Evolutionary conservation across 768 basidiomycete species (phyloP).

Genomic region (Psilocybe sp.): DNA sequence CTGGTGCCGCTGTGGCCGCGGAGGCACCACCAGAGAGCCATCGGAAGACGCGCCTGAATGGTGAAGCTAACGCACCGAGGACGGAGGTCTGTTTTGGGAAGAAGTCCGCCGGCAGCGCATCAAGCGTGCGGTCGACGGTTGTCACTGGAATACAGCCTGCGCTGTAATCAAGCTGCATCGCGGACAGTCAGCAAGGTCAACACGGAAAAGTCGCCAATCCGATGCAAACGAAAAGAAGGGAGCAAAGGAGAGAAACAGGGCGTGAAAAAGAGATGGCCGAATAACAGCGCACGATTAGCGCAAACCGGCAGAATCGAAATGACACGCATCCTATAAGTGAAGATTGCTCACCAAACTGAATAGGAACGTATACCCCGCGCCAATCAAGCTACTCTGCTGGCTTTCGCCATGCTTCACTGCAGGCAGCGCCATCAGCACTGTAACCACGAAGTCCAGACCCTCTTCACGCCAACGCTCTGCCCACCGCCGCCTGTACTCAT

Average conservation of each 20-base stretch:
- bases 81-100: too few species aligned
- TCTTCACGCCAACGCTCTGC: constrained; percentile 42
- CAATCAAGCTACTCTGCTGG: constrained; percentile 51
- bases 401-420: constrained; percentile 53
- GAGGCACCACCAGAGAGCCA: too few species aligned
- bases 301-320: neutral
- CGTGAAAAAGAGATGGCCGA: constrained; percentile 12
- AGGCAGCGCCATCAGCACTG: constrained; percentile 59
- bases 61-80: too few species aligned
- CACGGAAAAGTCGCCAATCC: constrained; percentile 19
- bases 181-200: constrained; percentile 35
- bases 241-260: neutral
- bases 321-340: too few species aligned
- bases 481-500: constrained; percentile 42
- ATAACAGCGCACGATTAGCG: neutral
- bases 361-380: constrained; percentile 61
- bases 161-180: constrained; percentile 28
- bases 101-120: constrained; percentile 36
- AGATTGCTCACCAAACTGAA: constrained; percentile 58
- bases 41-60: too few species aligned
- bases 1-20: too few species aligned
- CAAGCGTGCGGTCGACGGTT: constrained; percentile 40
- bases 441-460: constrained; percentile 62
- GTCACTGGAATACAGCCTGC: constrained; percentile 61
- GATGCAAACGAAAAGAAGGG: constrained; percentile 37